A percentile compares a stretch with the other conserved stretches of the same genome.
Conservation (phyloP, 2,329 filamentous ascomycete species). For the Westerdykella sp. region DNA sequence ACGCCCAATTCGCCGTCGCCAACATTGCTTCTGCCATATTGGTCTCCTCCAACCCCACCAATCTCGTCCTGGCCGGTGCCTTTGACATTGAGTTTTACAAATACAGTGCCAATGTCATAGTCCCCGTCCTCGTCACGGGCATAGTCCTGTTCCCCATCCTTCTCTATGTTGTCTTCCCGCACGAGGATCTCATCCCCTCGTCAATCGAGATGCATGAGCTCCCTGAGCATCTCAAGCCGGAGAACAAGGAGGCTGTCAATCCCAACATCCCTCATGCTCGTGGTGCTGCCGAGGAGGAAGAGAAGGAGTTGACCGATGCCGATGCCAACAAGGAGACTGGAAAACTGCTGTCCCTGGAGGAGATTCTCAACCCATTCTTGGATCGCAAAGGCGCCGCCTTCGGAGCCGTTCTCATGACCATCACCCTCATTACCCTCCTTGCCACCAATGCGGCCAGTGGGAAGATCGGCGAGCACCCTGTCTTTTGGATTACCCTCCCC, state of each 20-base stretch:
- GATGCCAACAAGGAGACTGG: constrained; percentile 45
- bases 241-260: constrained; percentile 55
- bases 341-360: constrained; percentile 57
- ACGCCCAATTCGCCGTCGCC: constrained; percentile 63
- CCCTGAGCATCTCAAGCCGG: constrained; percentile 47
- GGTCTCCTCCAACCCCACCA: constrained; percentile 73
- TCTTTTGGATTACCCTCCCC: constrained; percentile 64
- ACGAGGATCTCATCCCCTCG: constrained; percentile 57
- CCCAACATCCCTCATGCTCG: constrained; percentile 64
- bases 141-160: constrained; percentile 64
- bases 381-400: constrained; percentile 61
- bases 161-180: constrained; percentile 61
- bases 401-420: constrained; percentile 60
- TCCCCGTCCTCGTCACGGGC: constrained; percentile 62
- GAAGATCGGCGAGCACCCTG: constrained; percentile 47
- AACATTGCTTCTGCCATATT: constrained; percentile 71
- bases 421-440: constrained; percentile 59
- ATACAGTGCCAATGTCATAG: constrained; percentile 73
- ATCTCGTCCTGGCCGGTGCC: constrained; percentile 66
- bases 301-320: constrained; percentile 26
- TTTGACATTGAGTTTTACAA: constrained; percentile 66
- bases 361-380: constrained; percentile 69
- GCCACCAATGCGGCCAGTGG: constrained; percentile 58
- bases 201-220: constrained; percentile 65
- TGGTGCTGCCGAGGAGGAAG: constrained; percentile 50